phyloP scores from a whole-genome alignment of 2,329 filamentous ascomycete species.

The Alternaria novae-zelandiae region DNA sequence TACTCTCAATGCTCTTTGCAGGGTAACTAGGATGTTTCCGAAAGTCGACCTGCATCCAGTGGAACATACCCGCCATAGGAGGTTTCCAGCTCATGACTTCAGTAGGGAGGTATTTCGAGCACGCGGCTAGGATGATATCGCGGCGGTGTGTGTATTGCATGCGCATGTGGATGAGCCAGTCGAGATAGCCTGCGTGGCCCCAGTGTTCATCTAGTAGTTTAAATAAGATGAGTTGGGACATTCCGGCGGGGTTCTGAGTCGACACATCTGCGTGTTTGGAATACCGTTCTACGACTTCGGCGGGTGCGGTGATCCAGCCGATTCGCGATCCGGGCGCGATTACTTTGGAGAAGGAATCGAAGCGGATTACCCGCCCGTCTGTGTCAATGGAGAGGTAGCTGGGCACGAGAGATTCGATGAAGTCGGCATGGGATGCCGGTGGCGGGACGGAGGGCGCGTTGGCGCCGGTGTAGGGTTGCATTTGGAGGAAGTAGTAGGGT shows the following conservation, averaged over 20 bases:
- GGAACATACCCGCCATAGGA: slow-evolving; percentile 93
- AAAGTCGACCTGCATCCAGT: slow-evolving; percentile 76
- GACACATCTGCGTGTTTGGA: slow-evolving; percentile 81
- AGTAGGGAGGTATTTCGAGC: slow-evolving; percentile 75
- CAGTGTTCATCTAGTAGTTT: slow-evolving; percentile 92
- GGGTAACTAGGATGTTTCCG: slow-evolving; percentile 67
- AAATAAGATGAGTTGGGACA: slow-evolving; percentile 83
- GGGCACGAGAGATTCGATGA: slow-evolving; percentile 75
- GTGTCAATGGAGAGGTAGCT: slow-evolving; percentile 80
- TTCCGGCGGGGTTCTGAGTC: slow-evolving; percentile 83
- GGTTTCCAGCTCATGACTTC: slow-evolving; percentile 80
- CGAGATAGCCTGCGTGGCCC: slow-evolving; percentile 88
- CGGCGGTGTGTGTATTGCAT: slow-evolving; percentile 81
- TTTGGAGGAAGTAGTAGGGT: slow-evolving; percentile 93
- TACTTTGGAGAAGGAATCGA: slow-evolving; percentile 95
- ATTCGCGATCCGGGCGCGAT: slow-evolving; percentile 80
- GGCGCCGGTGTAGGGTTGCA: slow-evolving; percentile 73
- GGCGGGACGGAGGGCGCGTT: slow-evolving; percentile 59
- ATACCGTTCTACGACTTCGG: slow-evolving; percentile 83
- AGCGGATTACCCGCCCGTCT: slow-evolving; percentile 85
- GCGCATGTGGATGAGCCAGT: slow-evolving; percentile 86
- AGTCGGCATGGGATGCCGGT: slow-evolving; percentile 71
- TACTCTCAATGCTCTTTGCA: slow-evolving; percentile 59
- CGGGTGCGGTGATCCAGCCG: slow-evolving; percentile 89
- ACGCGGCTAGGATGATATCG: slow-evolving; percentile 78